phyloP scores from a whole-genome alignment of 805 yeast species.

The Saccharomycopsis capsularis region DNA sequence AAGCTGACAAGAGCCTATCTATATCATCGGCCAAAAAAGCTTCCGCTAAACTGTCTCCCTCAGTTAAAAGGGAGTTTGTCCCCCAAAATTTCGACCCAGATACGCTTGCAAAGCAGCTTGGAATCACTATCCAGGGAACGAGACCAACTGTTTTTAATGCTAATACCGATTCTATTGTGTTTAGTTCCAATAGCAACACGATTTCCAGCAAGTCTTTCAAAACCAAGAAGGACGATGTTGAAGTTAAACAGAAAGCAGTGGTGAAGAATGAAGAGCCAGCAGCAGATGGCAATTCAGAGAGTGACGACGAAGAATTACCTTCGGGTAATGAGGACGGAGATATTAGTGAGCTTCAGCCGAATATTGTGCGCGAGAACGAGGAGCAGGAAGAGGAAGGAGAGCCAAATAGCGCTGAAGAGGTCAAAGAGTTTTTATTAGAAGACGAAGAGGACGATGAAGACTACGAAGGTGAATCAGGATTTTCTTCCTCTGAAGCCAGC shows the following conservation, averaged over 20 bases:
- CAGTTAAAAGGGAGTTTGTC: background rate
- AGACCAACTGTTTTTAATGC: slow-evolving; percentile 14
- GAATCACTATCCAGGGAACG: slow-evolving; percentile 16
- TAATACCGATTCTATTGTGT: background rate
- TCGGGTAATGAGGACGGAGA: slow-evolving; percentile 1
- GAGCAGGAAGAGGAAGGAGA: background rate
- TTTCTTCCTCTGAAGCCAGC: background rate
- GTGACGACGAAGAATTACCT: slow-evolving; percentile 6
- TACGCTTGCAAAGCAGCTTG: slow-evolving; percentile 15
- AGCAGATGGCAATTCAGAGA: background rate
- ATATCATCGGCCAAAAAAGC: background rate
- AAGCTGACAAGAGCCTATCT: background rate
- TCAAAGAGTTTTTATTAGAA: background rate
- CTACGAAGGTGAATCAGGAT: background rate
- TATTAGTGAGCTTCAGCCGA: slow-evolving; percentile 1
- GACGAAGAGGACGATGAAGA: slow-evolving; percentile 2
- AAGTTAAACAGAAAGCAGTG: background rate
- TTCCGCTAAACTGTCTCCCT: background rate
- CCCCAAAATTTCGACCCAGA: slow-evolving; percentile 10
- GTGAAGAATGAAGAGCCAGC: background rate
- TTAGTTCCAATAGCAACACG: background rate
- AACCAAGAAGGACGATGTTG: background rate
- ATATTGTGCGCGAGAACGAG: too few species aligned
- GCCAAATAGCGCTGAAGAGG: background rate
- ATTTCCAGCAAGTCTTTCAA: slow-evolving; percentile 11